A percentile compares a stretch with the other conserved stretches of the same genome.
phyloP scores from a whole-genome alignment of 108 stramenopile genomes.

The Nitzschia sp. region DNA sequence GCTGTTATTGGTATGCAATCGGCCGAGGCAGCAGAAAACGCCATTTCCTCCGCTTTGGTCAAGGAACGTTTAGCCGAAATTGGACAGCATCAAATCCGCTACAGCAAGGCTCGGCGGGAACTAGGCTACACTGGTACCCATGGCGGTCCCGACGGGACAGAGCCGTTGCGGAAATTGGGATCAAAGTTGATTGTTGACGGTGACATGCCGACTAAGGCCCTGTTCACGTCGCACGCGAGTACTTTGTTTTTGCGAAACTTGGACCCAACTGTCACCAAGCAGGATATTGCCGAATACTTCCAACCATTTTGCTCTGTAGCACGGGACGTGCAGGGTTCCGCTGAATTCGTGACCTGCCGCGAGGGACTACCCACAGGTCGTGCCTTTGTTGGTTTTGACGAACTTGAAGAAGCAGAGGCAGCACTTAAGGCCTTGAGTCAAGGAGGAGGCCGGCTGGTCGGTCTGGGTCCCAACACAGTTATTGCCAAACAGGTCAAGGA shows the following conservation, averaged over 20 bases:
- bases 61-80: slow-evolving; percentile 47
- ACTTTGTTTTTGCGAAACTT: slow-evolving; percentile 65
- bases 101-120: slow-evolving; percentile 69
- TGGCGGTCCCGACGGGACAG: slow-evolving; percentile 35
- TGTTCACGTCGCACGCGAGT: slow-evolving; percentile 74
- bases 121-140: slow-evolving; percentile 55
- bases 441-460: slow-evolving; percentile 13
- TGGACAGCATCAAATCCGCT: slow-evolving; percentile 61
- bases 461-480: slow-evolving; percentile 25
- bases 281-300: slow-evolving; percentile 66
- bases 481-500: slow-evolving; percentile 35
- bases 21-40: slow-evolving; percentile 54
- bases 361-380: slow-evolving; percentile 64
- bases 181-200: slow-evolving; percentile 69
- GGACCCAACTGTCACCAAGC: slow-evolving; percentile 57
- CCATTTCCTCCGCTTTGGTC: slow-evolving; percentile 51
- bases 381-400: slow-evolving; percentile 85
- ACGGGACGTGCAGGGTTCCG: slow-evolving; percentile 70
- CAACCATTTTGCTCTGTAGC: slow-evolving; percentile 65
- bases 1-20: slow-evolving; percentile 71
- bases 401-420: slow-evolving; percentile 66
- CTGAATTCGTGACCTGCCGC: slow-evolving; percentile 74
- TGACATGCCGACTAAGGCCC: slow-evolving; percentile 75
- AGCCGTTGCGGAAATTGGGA: slow-evolving; percentile 45
- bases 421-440: slow-evolving; percentile 33